These are phyloP conservation scores for Eudorina sp. DNA, from an alignment of 139 green algal genomes.

Conservation along the genomic window DNA sequence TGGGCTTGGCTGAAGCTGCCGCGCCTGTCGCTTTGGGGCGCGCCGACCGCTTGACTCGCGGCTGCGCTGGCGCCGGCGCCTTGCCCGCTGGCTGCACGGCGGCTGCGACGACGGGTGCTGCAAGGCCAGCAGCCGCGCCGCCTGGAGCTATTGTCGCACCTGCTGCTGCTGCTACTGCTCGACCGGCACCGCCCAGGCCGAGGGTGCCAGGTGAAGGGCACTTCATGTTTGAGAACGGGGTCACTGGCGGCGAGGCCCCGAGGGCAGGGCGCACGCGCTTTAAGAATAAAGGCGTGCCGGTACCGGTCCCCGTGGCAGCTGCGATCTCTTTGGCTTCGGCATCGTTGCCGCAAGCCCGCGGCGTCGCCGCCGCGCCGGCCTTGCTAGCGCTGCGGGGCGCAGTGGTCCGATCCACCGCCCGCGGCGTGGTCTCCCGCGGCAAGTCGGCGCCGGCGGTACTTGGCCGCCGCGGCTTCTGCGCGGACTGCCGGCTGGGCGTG, in stretches of 20 bases:
- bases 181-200: neutral
- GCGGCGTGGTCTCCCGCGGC: neutral
- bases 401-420: neutral
- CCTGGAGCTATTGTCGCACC: neutral
- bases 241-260: neutral
- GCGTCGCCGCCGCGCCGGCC: neutral
- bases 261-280: slow-evolving; percentile 10
- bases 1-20: neutral
- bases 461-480: neutral
- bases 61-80: neutral
- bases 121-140: neutral
- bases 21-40: neutral
- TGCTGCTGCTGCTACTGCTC: neutral
- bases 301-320: neutral
- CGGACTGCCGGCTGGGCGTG: neutral
- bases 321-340: neutral
- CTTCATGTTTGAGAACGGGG: slow-evolving; percentile 30
- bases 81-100: neutral
- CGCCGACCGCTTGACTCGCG: neutral
- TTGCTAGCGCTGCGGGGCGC: neutral
- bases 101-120: neutral
- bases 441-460: neutral
- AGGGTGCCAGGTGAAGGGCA: neutral
- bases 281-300: slow-evolving; percentile 25
- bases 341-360: neutral